Base-by-base conservation (phyloP, 805 yeast genomes). In the Hanseniaspora meyeri region DNA sequence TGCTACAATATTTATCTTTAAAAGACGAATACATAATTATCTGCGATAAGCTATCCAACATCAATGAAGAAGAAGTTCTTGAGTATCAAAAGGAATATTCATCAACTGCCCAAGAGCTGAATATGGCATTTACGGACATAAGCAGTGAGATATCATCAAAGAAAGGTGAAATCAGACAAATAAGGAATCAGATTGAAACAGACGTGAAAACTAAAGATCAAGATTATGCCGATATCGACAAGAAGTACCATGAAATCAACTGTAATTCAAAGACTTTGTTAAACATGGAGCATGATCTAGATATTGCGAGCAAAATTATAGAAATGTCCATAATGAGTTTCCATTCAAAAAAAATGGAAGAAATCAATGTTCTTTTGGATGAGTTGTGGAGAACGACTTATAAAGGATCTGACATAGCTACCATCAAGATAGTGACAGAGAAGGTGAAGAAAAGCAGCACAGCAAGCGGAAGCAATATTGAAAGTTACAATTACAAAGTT, bases 361-460 rank as follows among this genome's bases (percentile, higher is more conserved):
- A 89, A 62, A 88, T 91, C 62, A 93, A 93, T 70, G 74, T 85
- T 59, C 85, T 88, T 37, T 74, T 93, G 47, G 93, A 87, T 63
- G 97, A 90, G 64, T 70, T 93, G 43, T 93, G 99, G 99, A 86
- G 87, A 60, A 80, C 79, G 51, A 93, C 99, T 0, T 93, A 93
- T 65, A 84, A 85, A 61, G 98, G 98, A 1, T 85, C 96, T 1
- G 99, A 93, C 69, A 88, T 93, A 48, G 97, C 93, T 65, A 80
- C 95, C 0, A 89, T 93, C 50, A 79, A 85, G 63, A 87, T 93
- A 60, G 77, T 82, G 61, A 85, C 95, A 42, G 97, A 91, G 62
- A 83, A 81, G 58, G 75, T 71, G 11, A 63, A 65, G 7, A 64
- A 62, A 47, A 60, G 66, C 14, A 67, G 76, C 27, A 16, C 45